phyloP scores from a whole-genome alignment of 352 stramenopile species.

The Phytophthora boehmeriae region DNA sequence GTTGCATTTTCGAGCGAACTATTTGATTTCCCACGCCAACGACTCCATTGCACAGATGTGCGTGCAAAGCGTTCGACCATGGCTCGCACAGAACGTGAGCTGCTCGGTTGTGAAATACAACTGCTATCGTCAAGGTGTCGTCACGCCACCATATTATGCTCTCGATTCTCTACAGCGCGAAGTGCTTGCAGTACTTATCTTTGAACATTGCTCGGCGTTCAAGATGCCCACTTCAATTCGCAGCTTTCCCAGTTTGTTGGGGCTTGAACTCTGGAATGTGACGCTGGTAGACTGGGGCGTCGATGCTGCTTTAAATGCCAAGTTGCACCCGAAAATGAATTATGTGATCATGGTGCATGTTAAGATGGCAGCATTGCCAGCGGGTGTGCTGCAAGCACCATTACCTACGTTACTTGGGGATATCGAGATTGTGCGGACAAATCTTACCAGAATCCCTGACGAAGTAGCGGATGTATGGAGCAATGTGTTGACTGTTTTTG shows the following conservation, averaged over 20 bases:
- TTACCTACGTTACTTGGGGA: slow-evolving; percentile 42
- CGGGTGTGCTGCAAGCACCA: slow-evolving; percentile 29
- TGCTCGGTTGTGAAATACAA: not conserved
- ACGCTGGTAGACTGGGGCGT: slow-evolving; percentile 39
- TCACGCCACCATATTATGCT: not conserved
- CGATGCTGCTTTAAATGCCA: slow-evolving; percentile 34
- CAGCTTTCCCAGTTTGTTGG: slow-evolving; percentile 43
- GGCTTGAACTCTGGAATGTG: slow-evolving; percentile 61
- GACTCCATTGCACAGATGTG: no score
- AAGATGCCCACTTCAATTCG: slow-evolving; percentile 31
- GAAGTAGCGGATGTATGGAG: slow-evolving; percentile 34
- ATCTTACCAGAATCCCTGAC: slow-evolving; percentile 25
- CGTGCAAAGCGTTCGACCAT: no score
- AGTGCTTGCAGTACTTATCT: slow-evolving; percentile 29
- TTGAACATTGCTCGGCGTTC: slow-evolving; percentile 46
- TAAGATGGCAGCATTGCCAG: slow-evolving; percentile 47
- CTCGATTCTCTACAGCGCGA: slow-evolving; percentile 29
- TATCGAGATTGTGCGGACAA: slow-evolving; percentile 40
- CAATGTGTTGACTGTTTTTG: not conserved
- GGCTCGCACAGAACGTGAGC: not conserved
- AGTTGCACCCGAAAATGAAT: slow-evolving; percentile 27
- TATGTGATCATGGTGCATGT: slow-evolving; percentile 43
- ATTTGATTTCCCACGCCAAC: no score
- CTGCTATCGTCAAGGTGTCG: slow-evolving; percentile 1
- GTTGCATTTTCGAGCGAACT: no score